phyloP scores from a whole-genome alignment of 176 grass and related monocot genomes.

The Aegilops longissima region DNA sequence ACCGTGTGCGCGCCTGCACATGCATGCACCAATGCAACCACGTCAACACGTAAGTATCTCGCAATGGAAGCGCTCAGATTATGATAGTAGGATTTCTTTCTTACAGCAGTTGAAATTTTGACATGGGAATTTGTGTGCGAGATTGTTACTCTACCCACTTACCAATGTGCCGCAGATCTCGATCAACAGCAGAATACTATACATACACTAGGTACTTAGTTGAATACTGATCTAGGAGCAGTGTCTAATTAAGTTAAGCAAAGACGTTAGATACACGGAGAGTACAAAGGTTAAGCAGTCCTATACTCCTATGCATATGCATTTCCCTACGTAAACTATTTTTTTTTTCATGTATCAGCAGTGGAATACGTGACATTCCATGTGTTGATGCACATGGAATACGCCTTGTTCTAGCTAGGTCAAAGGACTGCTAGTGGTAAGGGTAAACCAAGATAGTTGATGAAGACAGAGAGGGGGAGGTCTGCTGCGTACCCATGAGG shows the following conservation, averaged over 20 bases:
- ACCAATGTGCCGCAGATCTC: constrained; percentile 28
- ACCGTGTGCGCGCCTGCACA: constrained; percentile 73
- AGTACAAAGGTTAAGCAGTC: background rate
- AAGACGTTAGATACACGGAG: background rate
- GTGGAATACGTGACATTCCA: constrained; percentile 33
- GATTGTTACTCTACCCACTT: background rate
- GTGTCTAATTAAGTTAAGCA: background rate
- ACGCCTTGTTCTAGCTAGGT: background rate
- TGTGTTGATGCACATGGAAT: constrained; percentile 18
- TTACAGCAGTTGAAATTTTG: constrained; percentile 6
- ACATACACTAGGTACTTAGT: background rate
- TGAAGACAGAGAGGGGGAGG: background rate
- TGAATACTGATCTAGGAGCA: background rate
- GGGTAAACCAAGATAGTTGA: background rate
- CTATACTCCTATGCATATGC: background rate
- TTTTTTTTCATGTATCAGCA: background rate
- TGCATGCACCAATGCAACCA: background rate
- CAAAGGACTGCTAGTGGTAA: constrained; percentile 13
- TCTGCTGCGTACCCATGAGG: constrained; percentile 59
- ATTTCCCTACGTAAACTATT: background rate
- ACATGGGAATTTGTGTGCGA: background rate
- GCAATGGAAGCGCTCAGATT: background rate
- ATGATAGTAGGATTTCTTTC: background rate
- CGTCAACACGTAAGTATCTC: too few relatives aligned
- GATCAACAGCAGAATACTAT: background rate